Conservation (phyloP, 345 rosid species). For the Garcia nutans region DNA sequence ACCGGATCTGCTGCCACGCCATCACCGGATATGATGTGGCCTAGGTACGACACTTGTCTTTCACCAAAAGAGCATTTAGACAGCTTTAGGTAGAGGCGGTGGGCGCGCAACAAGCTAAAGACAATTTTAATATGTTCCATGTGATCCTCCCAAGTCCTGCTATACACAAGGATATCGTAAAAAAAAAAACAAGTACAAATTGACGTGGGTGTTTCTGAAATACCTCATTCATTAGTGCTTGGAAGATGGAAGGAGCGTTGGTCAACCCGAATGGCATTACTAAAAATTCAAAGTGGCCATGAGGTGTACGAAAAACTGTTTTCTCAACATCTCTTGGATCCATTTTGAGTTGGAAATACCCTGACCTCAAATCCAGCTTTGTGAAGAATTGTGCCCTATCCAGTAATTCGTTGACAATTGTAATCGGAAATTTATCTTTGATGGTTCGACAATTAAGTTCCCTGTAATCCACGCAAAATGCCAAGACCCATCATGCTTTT, state of each 20-base stretch:
- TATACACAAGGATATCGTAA: neutral
- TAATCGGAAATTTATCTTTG: neutral
- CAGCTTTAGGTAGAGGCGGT: too few species aligned
- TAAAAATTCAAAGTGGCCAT: neutral
- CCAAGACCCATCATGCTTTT: neutral
- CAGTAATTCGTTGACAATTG: neutral
- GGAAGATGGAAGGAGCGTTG: neutral
- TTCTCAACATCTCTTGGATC: neutral
- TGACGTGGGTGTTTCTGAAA: neutral
- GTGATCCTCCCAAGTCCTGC: too few species aligned
- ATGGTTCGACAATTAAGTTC: neutral
- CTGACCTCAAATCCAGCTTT: neutral
- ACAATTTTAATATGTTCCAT: too few species aligned
- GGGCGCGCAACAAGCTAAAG: too few species aligned
- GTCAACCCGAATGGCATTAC: neutral
- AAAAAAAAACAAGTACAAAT: neutral
- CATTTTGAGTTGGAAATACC: neutral
- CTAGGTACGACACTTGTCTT: too few species aligned
- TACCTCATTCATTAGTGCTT: neutral
- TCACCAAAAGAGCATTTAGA: too few species aligned
- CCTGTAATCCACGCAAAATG: neutral
- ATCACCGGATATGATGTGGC: too few species aligned
- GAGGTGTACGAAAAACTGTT: neutral
- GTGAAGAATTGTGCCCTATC: neutral
- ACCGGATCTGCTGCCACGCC: too few species aligned